Evolutionary conservation across 2,329 filamentous ascomycete species (phyloP).

Genomic region (Aspergillus sp.): DNA sequence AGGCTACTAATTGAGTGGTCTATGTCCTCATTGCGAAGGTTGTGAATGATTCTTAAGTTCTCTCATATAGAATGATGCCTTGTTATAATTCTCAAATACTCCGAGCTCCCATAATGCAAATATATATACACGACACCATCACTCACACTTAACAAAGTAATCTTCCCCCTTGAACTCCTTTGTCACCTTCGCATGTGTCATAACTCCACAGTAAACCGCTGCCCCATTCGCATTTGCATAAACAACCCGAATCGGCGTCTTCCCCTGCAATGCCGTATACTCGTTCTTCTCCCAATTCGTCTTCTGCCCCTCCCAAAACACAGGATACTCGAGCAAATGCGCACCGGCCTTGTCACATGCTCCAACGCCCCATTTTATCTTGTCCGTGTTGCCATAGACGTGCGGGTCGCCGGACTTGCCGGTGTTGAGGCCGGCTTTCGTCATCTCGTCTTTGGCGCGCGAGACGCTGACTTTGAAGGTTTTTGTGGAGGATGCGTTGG

Average conservation of each 20-base stretch:
- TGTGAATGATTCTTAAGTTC: too few relatives aligned
- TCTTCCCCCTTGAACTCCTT: neutral
- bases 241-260: neutral
- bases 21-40: too few relatives aligned
- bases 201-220: neutral
- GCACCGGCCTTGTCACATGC: neutral
- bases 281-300: neutral
- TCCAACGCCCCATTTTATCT: neutral
- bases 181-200: neutral
- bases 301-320: neutral
- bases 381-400: neutral
- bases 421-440: neutral
- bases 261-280: neutral
- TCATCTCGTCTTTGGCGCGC: neutral
- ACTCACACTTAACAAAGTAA: neutral
- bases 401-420: neutral
- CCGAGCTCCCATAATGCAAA: too few relatives aligned
- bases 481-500: neutral
- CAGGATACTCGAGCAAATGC: neutral
- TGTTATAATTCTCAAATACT: too few relatives aligned
- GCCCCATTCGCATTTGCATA: neutral
- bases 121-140: neutral
- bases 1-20: too few relatives aligned
- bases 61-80: too few relatives aligned
- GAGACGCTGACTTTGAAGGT: neutral